Evolutionary conservation across 139 green algal genomes (phyloP), one percentile per base, ranked within the genome.

Genomic region (Limnomonas spitsbergensis): DNA sequence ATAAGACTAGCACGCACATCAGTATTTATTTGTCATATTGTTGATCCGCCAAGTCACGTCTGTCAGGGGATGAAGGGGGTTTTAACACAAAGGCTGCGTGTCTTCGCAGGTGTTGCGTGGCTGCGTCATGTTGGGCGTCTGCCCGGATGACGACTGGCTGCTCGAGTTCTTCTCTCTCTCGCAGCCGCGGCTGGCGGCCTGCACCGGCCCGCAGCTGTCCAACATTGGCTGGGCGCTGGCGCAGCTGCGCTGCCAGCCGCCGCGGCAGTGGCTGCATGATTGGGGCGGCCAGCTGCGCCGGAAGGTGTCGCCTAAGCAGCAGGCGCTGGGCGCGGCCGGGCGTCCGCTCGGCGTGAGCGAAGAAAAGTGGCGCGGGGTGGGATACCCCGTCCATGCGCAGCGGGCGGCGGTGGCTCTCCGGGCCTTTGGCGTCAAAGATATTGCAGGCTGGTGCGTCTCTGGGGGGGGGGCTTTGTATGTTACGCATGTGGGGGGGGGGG

Each of bases 211-310:
- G 3, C 76, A 80, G 40, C 61, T 80, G 2, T 56, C 76, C 6
- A 80, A 69, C 66, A 42, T 75, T 35, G 76, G 76, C 26, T 80
- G 76, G 76, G 38, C 66, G 38, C 38, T 80, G 3, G 76, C 29
- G 9, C 26, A 34, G 56, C 76, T 80, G 32, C n/a, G 29, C 6
- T 26, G 40, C 34, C 38, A 39, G 29, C 61, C 66, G 7, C 76
- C 61, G 20, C 61, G 76, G 14, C 35, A 29, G 53, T 80, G 76
- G 76, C 2, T 66, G 2, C 24, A 66, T 38, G 75, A 67, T 26
- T 79, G 75, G 75, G 53, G 39, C 36, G 1, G 6, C 4, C 68
- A 47, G 35, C 53, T 73, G 56, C 54, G 24, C 54, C 35, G 3
- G 36, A 24, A 7, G 29, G 71, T 40, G 71, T 4, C 3, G 6